Percentiles rank a stretch among this genome's conserved stretches.
Conservation (phyloP, 768 basidiomycete genomes). For the Cytidiella melzeri region DNA sequence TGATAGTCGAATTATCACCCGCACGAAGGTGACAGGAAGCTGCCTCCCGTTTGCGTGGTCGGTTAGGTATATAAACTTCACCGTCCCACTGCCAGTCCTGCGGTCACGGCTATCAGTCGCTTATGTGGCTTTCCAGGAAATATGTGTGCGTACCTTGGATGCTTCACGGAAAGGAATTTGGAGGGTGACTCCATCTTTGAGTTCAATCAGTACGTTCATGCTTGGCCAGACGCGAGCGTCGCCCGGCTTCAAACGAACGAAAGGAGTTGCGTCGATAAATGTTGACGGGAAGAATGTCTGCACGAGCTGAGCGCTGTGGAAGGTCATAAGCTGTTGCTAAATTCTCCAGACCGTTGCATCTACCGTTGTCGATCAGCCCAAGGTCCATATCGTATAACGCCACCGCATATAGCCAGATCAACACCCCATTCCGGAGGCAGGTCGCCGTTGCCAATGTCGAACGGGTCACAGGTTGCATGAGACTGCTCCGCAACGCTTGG, state of each 20-base stretch:
- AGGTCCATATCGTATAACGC: conserved; percentile 79
- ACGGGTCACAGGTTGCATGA: conserved; percentile 32
- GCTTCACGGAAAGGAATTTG: conserved; percentile 88
- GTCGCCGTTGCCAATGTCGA: conserved; percentile 84
- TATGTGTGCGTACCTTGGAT: conserved; percentile 58
- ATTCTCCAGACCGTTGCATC: too few relatives aligned
- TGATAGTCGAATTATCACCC: conserved; percentile 80
- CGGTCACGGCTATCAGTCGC: not conserved
- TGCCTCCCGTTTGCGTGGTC: conserved; percentile 53
- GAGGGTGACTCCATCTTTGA: conserved; percentile 70
- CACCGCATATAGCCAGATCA: conserved; percentile 75
- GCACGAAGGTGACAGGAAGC: conserved; percentile 69
- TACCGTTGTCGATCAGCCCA: conserved; percentile 95
- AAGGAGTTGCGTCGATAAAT: conserved; percentile 57
- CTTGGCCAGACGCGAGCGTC: conserved; percentile 81
- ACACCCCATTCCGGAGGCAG: conserved; percentile 90
- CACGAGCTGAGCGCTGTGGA: conserved; percentile 67
- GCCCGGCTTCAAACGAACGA: conserved; percentile 58
- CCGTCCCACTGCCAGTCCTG: conserved; percentile 96
- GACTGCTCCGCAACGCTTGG: conserved; percentile 31
- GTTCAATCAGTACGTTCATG: conserved; percentile 74
- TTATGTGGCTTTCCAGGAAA: not conserved
- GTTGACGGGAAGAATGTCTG: conserved; percentile 76
- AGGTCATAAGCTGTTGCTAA: not conserved
- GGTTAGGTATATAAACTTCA: conserved; percentile 36